A percentile compares a stretch with the other conserved stretches of the same genome.
phyloP scores from a whole-genome alignment of 768 basidiomycete species.

The Peribolospora kevripleyi region DNA sequence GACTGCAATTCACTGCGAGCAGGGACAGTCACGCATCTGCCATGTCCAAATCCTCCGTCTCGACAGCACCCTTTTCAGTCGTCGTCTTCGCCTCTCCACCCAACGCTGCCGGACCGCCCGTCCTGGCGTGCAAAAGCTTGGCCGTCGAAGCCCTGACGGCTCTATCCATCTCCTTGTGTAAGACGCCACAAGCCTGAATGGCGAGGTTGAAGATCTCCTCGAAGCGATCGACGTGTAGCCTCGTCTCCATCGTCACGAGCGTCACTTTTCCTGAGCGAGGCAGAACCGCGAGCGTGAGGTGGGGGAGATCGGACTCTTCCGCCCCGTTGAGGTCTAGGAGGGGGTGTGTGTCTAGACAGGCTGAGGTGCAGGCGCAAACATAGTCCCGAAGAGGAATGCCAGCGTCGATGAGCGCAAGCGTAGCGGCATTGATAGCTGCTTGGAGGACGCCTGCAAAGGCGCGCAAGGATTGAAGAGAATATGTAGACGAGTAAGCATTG shows the following conservation, averaged over 20 bases:
- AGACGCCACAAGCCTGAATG: conserved; percentile 44
- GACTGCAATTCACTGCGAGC: neutral
- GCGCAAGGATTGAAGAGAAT: neutral
- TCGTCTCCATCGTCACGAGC: conserved; percentile 74
- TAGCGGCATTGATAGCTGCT: conserved; percentile 82
- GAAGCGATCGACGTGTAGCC: conserved; percentile 78
- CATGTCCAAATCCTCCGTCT: neutral
- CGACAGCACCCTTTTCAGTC: neutral
- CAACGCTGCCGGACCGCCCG: conserved; percentile 11
- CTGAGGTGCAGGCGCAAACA: conserved; percentile 68
- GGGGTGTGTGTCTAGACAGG: conserved; percentile 35
- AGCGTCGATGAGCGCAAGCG: conserved; percentile 66
- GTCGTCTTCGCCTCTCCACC: neutral
- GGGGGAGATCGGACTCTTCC: conserved; percentile 77
- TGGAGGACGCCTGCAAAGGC: conserved; percentile 39
- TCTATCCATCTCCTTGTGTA: conserved; percentile 61
- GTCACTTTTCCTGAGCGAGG: conserved; percentile 57
- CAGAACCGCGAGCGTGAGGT: conserved; percentile 68
- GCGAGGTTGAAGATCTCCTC: conserved; percentile 66
- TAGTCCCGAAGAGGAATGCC: conserved; percentile 81
- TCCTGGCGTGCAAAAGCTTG: conserved; percentile 38
- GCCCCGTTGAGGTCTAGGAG: conserved; percentile 66
- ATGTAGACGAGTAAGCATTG: neutral
- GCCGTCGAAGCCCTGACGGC: conserved; percentile 42
- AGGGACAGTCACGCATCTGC: neutral